Conservation (phyloP, 2,329 filamentous ascomycete genomes). For the Phyllosticta citriasiana region DNA sequence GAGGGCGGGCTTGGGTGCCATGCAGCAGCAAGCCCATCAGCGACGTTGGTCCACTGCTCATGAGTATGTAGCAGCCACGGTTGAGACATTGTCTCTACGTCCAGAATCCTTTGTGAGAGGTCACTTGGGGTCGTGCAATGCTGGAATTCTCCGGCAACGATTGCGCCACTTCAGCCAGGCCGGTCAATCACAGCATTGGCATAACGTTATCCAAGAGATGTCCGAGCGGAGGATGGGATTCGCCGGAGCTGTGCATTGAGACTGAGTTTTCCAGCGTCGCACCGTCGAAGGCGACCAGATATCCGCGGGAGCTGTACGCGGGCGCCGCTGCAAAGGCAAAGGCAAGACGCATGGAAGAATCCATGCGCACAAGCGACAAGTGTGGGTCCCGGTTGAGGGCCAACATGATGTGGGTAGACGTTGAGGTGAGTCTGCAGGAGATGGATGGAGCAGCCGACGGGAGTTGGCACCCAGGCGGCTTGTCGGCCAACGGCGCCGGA, state of each 20-base stretch:
- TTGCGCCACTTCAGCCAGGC: not conserved
- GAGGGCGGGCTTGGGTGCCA: not conserved
- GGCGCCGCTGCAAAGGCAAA: not conserved
- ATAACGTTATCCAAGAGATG: not conserved
- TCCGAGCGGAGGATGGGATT: not conserved
- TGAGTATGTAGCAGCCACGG: not conserved
- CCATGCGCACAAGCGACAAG: not conserved
- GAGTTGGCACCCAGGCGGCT: no score
- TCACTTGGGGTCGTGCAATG: not conserved
- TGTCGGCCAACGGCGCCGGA: no score
- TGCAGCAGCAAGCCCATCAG: not conserved
- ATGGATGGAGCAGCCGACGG: not conserved
- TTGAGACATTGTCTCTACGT: not conserved
- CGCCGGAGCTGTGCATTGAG: not conserved
- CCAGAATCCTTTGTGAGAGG: not conserved
- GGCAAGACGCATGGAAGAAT: not conserved
- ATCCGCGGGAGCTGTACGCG: not conserved
- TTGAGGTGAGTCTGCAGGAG: not conserved
- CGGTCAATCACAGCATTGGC: not conserved
- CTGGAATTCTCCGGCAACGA: not conserved
- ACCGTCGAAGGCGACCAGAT: not conserved
- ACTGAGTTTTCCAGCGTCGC: not conserved
- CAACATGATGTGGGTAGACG: not conserved
- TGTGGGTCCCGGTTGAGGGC: not conserved
- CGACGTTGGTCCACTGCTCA: not conserved